A percentile compares a stretch with the other conserved stretches of the same genome.
These are phyloP conservation scores for Austroboletus novae-zelandiae DNA, from an alignment of 1,284 basidiomycete species.

Conservation along the genomic window DNA sequence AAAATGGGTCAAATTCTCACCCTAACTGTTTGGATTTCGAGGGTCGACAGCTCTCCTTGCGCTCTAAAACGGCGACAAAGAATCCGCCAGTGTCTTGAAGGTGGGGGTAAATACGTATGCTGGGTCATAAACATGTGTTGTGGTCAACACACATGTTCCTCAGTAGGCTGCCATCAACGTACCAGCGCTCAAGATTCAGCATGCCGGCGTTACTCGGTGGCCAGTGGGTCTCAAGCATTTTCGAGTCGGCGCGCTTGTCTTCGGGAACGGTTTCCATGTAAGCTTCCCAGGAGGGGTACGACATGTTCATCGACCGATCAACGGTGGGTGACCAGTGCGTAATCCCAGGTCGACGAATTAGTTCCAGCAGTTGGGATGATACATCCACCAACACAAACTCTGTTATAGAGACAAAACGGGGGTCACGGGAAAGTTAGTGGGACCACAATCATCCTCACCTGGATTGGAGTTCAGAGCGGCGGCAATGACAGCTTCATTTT, in stretches of 20 bases:
- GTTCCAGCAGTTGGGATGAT: conserved; percentile 63
- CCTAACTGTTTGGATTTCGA: conserved; percentile 16
- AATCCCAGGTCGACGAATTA: conserved; percentile 77
- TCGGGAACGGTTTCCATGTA: conserved; percentile 53
- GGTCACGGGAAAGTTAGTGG: neutral
- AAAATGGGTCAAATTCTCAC: conserved; percentile 17
- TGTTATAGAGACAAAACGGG: conserved; percentile 22
- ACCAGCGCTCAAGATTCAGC: conserved; percentile 73
- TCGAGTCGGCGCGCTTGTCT: conserved; percentile 47
- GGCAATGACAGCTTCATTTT: conserved; percentile 96
- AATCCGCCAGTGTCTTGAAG: conserved; percentile 97
- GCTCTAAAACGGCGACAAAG: conserved; percentile 89
- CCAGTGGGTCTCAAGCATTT: conserved; percentile 75
- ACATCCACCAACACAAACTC: conserved; percentile 86
- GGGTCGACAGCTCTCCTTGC: conserved; percentile 31
- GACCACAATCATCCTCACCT: conserved; percentile 39
- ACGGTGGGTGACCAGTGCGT: conserved; percentile 72
- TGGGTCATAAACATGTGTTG: conserved; percentile 29
- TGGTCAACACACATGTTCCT: conserved; percentile 1
- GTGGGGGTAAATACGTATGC: conserved; percentile 90
- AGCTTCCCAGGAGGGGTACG: conserved; percentile 46
- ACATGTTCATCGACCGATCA: conserved; percentile 33
- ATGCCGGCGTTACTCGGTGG: conserved; percentile 65
- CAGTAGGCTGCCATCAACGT: conserved; percentile 21
- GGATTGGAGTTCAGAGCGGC: conserved; percentile 74